These are phyloP conservation scores for Hericium coralloides DNA, from an alignment of 768 basidiomycete species.

Conservation along the genomic window DNA sequence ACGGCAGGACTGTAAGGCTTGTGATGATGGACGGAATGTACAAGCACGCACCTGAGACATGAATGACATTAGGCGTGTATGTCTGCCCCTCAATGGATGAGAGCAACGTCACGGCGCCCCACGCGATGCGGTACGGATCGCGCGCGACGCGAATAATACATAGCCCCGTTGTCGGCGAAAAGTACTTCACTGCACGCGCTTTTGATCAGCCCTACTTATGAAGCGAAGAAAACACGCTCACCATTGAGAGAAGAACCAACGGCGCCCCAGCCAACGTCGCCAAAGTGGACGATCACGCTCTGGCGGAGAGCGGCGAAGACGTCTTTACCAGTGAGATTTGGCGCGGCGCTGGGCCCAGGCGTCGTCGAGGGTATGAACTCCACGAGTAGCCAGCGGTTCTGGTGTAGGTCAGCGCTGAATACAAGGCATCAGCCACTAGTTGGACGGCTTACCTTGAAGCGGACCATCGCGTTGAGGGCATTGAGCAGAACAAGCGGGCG, in stretches of 20 bases:
- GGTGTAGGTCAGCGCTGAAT: background rate
- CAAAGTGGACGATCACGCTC: conserved; percentile 65
- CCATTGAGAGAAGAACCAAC: conserved; percentile 65
- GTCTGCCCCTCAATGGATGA: conserved; percentile 47
- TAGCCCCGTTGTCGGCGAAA: conserved; percentile 72
- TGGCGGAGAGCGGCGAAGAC: conserved; percentile 65
- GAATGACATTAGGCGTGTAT: conserved; percentile 70
- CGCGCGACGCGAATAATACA: conserved; percentile 83
- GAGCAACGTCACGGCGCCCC: conserved; percentile 71
- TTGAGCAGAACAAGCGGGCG: too few relatives aligned
- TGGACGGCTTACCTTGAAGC: conserved; percentile 47
- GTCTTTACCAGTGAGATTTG: conserved; percentile 45
- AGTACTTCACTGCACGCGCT: conserved; percentile 65
- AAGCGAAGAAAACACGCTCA: conserved; percentile 22
- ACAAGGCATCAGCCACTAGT: background rate
- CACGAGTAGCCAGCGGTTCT: conserved; percentile 88
- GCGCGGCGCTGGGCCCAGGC: background rate
- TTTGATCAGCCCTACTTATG: background rate
- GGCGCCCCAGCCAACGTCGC: conserved; percentile 81
- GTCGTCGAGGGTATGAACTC: conserved; percentile 54
- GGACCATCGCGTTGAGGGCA: conserved; percentile 37
- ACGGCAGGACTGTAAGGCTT: conserved; percentile 17
- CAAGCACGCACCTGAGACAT: conserved; percentile 59
- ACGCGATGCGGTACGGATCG: conserved; percentile 71
- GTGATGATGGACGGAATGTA: conserved; percentile 16